Conservation (phyloP, 192 early-diverging fungal species). For the Entomortierella beljakovae region DNA sequence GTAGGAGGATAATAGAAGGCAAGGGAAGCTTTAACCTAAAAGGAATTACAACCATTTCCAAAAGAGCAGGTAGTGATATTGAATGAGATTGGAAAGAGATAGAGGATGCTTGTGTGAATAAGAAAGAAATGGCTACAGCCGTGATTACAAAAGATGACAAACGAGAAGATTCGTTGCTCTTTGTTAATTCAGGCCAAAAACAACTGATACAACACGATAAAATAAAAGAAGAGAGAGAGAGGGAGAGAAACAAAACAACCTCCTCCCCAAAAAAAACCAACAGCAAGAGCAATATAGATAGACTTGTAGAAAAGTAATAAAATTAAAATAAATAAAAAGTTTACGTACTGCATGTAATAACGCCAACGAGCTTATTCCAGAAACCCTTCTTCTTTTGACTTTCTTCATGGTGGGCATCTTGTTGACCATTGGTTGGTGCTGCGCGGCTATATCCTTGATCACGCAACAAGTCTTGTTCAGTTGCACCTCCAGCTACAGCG, state of each 20-base stretch:
- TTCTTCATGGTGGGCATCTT: slow-evolving; percentile 31
- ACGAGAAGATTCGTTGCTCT: not conserved
- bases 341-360: slow-evolving; percentile 60
- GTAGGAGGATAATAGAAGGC: not conserved
- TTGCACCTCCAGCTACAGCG: not conserved
- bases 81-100: not conserved
- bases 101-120: slow-evolving; percentile 1
- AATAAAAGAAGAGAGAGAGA: not conserved
- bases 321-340: not conserved
- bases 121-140: not conserved
- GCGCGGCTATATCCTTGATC: slow-evolving; percentile 46
- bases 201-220: not conserved
- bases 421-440: slow-evolving; percentile 17
- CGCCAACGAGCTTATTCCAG: slow-evolving; percentile 58
- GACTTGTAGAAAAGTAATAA: not conserved
- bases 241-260: not conserved
- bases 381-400: slow-evolving; percentile 54
- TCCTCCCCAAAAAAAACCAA: not conserved
- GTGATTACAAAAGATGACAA: slow-evolving; percentile 6
- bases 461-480: slow-evolving; percentile 37
- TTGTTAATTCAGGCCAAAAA: not conserved
- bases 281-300: not conserved
- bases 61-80: not conserved
- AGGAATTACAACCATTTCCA: not conserved
- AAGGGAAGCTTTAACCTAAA: slow-evolving; percentile 7